Conservation (phyloP, 257 asterid genomes). For the Marsdenia floribunda region DNA sequence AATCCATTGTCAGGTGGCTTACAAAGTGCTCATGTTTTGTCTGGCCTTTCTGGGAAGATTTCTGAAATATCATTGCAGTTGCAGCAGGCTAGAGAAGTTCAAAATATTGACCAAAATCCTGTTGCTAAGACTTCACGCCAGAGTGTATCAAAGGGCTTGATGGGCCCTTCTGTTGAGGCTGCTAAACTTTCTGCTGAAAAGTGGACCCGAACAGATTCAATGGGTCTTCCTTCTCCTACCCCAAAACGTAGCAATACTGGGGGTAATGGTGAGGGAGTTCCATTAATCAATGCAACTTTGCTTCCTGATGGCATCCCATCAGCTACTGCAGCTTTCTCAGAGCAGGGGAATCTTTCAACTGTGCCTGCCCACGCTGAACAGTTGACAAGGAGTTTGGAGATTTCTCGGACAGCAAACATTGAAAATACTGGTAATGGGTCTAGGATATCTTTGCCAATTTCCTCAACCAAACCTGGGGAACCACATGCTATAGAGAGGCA, state of each 20-base stretch:
- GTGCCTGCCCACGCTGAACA: conserved; percentile 39
- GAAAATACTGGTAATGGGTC: conserved; percentile 37
- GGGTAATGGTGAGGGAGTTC: conserved; percentile 33
- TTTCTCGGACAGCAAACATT: conserved; percentile 45
- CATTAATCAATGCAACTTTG: conserved; percentile 28
- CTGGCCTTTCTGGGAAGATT: conserved; percentile 30
- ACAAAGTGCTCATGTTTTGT: conserved; percentile 23
- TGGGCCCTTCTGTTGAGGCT: conserved; percentile 23
- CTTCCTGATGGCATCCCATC: conserved; percentile 38
- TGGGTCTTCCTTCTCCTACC: conserved; percentile 76
- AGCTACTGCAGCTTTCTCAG: conserved; percentile 42
- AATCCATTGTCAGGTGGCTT: conserved; percentile 22
- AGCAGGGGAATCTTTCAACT: conserved; percentile 31
- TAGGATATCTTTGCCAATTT: conserved; percentile 28
- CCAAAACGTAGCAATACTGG: conserved; percentile 48
- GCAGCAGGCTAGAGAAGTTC: conserved; percentile 35
- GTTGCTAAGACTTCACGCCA: conserved; percentile 20
- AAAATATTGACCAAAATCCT: conserved; percentile 27
- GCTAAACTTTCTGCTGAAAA: conserved; percentile 37
- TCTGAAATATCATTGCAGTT: conserved; percentile 28
- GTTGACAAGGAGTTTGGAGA: conserved; percentile 20
- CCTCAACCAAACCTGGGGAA: conserved; percentile 31
- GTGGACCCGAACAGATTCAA: conserved; percentile 40
- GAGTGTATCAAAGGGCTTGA: conserved; percentile 18
- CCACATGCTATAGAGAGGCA: conserved; percentile 38